Percentiles rank a stretch among this genome's conserved stretches.
These are phyloP conservation scores for Lipomyces orientalis DNA, from an alignment of 805 yeast genomes.

Conservation along the genomic window DNA sequence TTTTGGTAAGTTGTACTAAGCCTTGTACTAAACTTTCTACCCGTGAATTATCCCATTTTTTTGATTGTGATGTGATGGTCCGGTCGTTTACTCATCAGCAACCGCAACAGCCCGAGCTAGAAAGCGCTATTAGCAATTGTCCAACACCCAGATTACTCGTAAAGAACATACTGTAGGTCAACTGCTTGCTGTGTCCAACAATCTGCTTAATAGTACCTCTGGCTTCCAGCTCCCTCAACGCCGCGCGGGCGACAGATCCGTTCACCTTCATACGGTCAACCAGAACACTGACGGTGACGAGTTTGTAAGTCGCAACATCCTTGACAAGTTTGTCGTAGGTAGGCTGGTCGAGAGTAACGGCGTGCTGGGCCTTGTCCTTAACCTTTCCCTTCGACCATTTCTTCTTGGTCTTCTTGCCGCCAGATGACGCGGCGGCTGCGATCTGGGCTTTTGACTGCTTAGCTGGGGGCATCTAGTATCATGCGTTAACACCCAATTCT, in stretches of 20 bases:
- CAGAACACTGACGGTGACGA: constrained; percentile 94
- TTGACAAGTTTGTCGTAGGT: constrained; percentile 98
- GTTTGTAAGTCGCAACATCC: constrained; percentile 99
- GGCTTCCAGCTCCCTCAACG: constrained; percentile 91
- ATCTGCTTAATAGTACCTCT: constrained; percentile 95
- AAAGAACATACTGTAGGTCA: constrained; percentile 73
- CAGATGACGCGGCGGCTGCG: constrained; percentile 32
- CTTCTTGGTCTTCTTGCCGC: constrained; percentile 65
- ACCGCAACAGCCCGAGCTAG: constrained; percentile 59
- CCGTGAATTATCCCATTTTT: neutral
- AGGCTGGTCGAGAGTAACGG: constrained; percentile 95
- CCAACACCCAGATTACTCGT: neutral
- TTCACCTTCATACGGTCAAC: constrained; percentile 99
- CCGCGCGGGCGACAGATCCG: constrained; percentile 99
- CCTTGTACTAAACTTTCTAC: neutral
- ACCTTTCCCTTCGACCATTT: constrained; percentile 99
- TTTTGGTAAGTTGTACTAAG: neutral
- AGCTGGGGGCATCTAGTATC: constrained; percentile 34
- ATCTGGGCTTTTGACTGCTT: constrained; percentile 29
- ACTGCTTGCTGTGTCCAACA: constrained; percentile 94
- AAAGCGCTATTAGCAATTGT: constrained; percentile 43
- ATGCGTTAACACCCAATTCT: neutral
- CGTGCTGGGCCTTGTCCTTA: constrained; percentile 99
- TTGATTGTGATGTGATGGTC: constrained; percentile 1
- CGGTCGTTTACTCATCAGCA: constrained; percentile 34